These are phyloP conservation scores for Tolypocladium tropicale DNA, from an alignment of 2,329 filamentous ascomycete genomes.

Conservation along the genomic window DNA sequence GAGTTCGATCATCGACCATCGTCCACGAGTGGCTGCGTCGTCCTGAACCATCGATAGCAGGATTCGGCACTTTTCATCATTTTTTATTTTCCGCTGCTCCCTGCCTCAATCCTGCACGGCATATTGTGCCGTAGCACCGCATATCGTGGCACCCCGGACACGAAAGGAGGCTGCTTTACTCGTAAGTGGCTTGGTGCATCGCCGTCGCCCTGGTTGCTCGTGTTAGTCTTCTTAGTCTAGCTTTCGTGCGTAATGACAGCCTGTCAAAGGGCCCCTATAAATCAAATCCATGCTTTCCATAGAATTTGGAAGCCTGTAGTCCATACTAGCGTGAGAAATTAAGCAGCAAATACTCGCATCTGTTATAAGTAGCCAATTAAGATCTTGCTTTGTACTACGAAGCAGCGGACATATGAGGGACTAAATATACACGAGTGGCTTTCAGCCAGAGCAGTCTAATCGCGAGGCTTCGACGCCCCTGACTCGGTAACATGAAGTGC, in stretches of 20 bases:
- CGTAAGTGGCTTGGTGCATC: no score
- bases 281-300: no score
- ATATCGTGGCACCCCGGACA: not conserved
- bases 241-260: no score
- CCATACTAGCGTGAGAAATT: not conserved
- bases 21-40: not conserved
- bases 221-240: not conserved
- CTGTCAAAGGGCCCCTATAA: no score
- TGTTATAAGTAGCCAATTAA: not conserved
- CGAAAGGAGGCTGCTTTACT: no score
- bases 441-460: not conserved
- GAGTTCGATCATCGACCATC: not conserved
- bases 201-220: not conserved
- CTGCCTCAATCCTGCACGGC: not conserved
- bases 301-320: no score
- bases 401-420: not conserved
- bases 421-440: not conserved
- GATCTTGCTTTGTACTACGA: not conserved
- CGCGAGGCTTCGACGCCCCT: not conserved
- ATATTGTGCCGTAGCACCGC: not conserved
- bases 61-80: not conserved
- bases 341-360: not conserved
- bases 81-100: not conserved
- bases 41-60: not conserved
- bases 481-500: not conserved